Conservation (phyloP, 805 yeast species). For the Maudiozyma barnettii region DNA sequence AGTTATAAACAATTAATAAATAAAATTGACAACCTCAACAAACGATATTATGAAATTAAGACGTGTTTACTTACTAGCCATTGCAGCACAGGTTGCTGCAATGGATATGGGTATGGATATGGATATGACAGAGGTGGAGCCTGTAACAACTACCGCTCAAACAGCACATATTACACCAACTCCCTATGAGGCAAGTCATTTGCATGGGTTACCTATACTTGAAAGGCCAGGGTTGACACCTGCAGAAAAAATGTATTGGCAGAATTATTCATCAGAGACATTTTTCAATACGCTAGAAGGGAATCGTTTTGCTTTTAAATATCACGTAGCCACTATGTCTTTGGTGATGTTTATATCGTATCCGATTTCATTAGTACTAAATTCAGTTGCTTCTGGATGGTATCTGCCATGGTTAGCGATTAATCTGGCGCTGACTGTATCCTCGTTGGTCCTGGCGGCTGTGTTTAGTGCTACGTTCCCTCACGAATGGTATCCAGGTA, state of each 20-base stretch:
- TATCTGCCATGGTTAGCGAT: conserved; percentile 46
- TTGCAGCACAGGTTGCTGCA: background rate
- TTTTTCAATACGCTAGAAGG: conserved; percentile 47
- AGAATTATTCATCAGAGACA: conserved; percentile 64
- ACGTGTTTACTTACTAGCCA: background rate
- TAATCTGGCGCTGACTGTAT: conserved; percentile 37
- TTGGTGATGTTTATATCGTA: conserved; percentile 45
- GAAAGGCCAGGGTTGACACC: conserved; percentile 50
- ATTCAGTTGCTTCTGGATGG: conserved; percentile 49
- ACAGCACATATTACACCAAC: conserved; percentile 27
- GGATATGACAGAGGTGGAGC: conserved; percentile 8
- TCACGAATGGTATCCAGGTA: conserved; percentile 55
- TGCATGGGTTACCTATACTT: conserved; percentile 70
- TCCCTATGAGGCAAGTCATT: conserved; percentile 39
- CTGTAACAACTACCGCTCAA: background rate
- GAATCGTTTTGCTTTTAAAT: conserved; percentile 41
- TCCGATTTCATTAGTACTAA: conserved; percentile 59
- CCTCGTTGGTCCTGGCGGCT: conserved; percentile 46
- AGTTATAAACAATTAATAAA: too few relatives aligned
- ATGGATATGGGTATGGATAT: conserved; percentile 20
- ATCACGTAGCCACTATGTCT: conserved; percentile 42
- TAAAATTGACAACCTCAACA: background rate
- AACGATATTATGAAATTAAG: background rate
- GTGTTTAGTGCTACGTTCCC: conserved; percentile 53
- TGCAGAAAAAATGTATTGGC: conserved; percentile 72